Percentiles rank a stretch among this genome's conserved stretches.
Conservation (phyloP, 345 rosid species). For the Leavenworthia alabamica region DNA sequence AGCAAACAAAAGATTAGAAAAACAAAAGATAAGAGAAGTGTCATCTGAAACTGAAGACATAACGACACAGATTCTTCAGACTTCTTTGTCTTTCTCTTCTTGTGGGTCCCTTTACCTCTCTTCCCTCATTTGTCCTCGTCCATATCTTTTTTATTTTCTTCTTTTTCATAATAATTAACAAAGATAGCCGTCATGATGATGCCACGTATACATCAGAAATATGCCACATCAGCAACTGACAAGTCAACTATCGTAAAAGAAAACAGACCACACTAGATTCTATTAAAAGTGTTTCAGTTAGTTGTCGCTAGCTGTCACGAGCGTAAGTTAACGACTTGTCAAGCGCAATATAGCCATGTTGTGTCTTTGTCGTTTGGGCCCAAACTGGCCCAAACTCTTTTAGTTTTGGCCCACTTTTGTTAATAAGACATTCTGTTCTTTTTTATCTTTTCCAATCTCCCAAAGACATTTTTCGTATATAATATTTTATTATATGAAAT, state of each 20-base stretch:
- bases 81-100: slow-evolving; percentile 29
- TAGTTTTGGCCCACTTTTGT: slow-evolving; percentile 26
- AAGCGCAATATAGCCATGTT: slow-evolving; percentile 4
- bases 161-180: not conserved
- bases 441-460: not conserved
- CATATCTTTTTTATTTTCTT: not conserved
- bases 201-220: slow-evolving; percentile 19
- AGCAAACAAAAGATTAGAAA: not conserved
- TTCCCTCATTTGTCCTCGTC: slow-evolving; percentile 19
- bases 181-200: slow-evolving; percentile 12
- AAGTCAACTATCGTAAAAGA: slow-evolving; percentile 19
- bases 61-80: slow-evolving; percentile 56
- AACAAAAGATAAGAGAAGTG: not conserved
- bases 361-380: slow-evolving; percentile 27
- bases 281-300: not conserved
- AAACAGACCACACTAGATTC: not conserved
- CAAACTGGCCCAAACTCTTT: slow-evolving; percentile 23
- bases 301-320: slow-evolving; percentile 34
- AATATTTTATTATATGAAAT: not conserved
- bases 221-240: slow-evolving; percentile 10
- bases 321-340: slow-evolving; percentile 19
- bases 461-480: not conserved
- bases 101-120: slow-evolving; percentile 27
- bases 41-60: slow-evolving; percentile 29
- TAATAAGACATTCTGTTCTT: not conserved